These are phyloP conservation scores for Przewalskia tangutica DNA, from an alignment of 257 asterid species.

Conservation along the genomic window DNA sequence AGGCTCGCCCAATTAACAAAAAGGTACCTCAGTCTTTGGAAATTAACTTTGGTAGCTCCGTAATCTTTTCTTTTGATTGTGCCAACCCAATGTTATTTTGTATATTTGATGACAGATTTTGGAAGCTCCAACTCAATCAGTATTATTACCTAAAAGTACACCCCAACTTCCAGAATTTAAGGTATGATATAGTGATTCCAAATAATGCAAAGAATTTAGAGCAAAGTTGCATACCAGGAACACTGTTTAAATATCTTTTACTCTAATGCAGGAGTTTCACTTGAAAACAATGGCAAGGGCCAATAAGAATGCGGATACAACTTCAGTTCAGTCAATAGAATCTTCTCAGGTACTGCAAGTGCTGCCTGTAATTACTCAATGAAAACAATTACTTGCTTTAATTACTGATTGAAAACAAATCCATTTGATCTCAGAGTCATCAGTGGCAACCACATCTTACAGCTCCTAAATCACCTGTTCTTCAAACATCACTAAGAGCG, in stretches of 20 bases:
- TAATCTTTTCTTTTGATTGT: not conserved
- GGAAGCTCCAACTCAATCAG: constrained; percentile 50
- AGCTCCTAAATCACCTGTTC: constrained; percentile 78
- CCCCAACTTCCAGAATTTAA: constrained; percentile 79
- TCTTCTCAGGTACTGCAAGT: constrained; percentile 31
- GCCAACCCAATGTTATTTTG: not conserved
- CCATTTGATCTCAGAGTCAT: constrained; percentile 29
- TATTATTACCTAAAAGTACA: constrained; percentile 53
- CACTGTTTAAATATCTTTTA: not conserved
- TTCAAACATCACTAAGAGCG: constrained; percentile 71
- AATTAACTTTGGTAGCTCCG: not conserved
- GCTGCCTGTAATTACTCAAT: not conserved
- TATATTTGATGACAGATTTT: constrained; percentile 39
- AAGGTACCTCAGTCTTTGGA: constrained; percentile 33
- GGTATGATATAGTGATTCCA: constrained; percentile 25
- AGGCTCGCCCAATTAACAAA: constrained; percentile 80
- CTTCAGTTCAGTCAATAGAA: constrained; percentile 54
- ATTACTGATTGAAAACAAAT: not conserved
- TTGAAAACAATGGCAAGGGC: constrained; percentile 89
- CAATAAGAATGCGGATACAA: constrained; percentile 54
- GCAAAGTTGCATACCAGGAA: not conserved
- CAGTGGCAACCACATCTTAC: constrained; percentile 66
- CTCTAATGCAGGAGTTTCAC: constrained; percentile 70
- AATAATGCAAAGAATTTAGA: not conserved
- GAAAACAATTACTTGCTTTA: not conserved